Percentiles rank a stretch among this genome's conserved stretches.
Evolutionary conservation across 768 basidiomycete species (phyloP).

Genomic region (Mycena haematopus): DNA sequence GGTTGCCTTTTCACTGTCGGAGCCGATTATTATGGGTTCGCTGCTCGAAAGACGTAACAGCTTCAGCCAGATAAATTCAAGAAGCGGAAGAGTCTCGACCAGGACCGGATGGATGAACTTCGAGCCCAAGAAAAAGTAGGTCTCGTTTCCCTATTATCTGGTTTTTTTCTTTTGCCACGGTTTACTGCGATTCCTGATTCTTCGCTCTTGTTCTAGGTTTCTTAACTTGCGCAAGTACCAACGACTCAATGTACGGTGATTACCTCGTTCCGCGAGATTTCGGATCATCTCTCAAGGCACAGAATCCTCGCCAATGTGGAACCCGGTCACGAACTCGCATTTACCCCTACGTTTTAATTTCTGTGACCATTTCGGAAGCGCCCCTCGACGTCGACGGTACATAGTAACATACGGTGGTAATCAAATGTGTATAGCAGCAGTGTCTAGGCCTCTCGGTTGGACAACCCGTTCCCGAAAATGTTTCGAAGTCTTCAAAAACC

Average conservation of each 20-base stretch:
- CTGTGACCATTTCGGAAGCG: neutral
- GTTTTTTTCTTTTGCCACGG: too few species aligned
- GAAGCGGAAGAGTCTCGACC: too few species aligned
- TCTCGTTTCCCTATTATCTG: neutral
- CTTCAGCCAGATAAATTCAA: neutral
- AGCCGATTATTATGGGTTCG: neutral
- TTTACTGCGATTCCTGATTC: too few species aligned
- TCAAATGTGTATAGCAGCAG: neutral
- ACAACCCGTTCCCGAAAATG: neutral
- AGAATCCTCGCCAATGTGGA: slow-evolving; percentile 8
- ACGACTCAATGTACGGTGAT: neutral
- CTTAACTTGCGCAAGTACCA: neutral
- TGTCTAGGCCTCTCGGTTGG: slow-evolving; percentile 14
- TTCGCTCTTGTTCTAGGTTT: too few species aligned
- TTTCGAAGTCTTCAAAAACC: neutral
- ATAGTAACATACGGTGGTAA: neutral
- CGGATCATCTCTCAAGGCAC: neutral
- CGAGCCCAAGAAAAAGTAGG: neutral
- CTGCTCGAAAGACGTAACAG: neutral
- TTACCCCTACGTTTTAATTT: slow-evolving; percentile 11
- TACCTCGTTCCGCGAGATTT: neutral
- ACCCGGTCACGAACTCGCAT: neutral
- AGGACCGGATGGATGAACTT: neutral
- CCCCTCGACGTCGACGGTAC: neutral
- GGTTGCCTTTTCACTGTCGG: neutral